Evolutionary conservation across 2,329 filamentous ascomycete genomes (phyloP).

Genomic region (Rutstroemia sp.): DNA sequence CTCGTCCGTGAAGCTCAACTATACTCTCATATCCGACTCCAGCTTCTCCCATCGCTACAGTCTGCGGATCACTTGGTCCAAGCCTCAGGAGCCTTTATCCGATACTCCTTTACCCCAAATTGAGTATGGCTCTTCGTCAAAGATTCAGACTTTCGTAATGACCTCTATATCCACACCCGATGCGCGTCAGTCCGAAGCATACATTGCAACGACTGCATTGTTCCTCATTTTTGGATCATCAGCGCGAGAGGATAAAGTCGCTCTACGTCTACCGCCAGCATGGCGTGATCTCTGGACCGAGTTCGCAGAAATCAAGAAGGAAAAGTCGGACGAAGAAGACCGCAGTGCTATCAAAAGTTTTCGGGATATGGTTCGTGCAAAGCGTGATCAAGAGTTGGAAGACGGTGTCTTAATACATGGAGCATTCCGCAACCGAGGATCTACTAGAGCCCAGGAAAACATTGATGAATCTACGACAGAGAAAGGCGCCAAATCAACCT

Average conservation of each 20-base stretch:
- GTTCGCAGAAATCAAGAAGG: slow-evolving; percentile 63
- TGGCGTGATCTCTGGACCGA: slow-evolving; percentile 88
- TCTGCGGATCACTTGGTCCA: slow-evolving; percentile 72
- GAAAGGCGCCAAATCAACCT: slow-evolving; percentile 26
- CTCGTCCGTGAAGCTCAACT: slow-evolving; percentile 57
- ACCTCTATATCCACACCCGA: slow-evolving; percentile 65
- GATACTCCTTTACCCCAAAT: slow-evolving; percentile 29
- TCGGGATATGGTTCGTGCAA: slow-evolving; percentile 60
- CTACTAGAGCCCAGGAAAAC: slow-evolving; percentile 40
- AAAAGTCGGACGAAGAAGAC: slow-evolving; percentile 61
- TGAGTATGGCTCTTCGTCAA: slow-evolving; percentile 33
- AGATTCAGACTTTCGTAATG: slow-evolving; percentile 65
- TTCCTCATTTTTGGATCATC: slow-evolving; percentile 76
- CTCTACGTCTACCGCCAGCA: slow-evolving; percentile 64
- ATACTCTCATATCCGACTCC: slow-evolving; percentile 63
- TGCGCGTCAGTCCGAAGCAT: slow-evolving; percentile 76
- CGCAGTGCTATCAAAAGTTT: slow-evolving; percentile 61
- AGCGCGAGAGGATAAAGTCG: slow-evolving; percentile 78
- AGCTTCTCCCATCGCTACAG: slow-evolving; percentile 70
- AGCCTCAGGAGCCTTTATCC: slow-evolving; percentile 50
- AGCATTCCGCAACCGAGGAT: slow-evolving; percentile 60
- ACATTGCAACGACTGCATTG: slow-evolving; percentile 71
- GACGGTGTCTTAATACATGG: slow-evolving; percentile 71
- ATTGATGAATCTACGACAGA: slow-evolving; percentile 37
- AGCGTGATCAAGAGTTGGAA: slow-evolving; percentile 61